Conservation (phyloP, 148 eudicot genomes). For the Suaeda aralocaspica region DNA sequence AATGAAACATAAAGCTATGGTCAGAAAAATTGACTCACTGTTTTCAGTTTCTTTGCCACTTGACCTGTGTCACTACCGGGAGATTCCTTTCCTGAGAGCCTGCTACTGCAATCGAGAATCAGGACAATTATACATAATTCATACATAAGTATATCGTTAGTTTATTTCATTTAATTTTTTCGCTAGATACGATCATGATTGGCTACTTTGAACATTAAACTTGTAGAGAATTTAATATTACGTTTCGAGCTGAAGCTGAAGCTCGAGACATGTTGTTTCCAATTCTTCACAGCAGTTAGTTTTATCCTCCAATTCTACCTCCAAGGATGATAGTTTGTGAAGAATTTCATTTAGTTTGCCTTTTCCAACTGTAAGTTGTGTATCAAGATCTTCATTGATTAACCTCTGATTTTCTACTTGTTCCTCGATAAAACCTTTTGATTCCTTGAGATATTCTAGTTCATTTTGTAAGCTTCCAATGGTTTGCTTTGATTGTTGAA, state of each 20-base stretch:
- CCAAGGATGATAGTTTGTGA: conserved; percentile 61
- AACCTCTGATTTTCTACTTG: conserved; percentile 64
- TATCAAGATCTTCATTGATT: conserved; percentile 69
- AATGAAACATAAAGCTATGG: neutral
- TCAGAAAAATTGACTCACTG: conserved; percentile 34
- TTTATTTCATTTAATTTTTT: neutral
- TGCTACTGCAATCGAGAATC: conserved; percentile 23
- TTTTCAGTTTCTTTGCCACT: conserved; percentile 36
- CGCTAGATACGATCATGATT: neutral
- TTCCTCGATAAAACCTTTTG: conserved; percentile 48
- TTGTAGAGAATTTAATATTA: conserved; percentile 6
- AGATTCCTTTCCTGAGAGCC: conserved; percentile 38
- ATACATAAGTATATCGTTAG: neutral
- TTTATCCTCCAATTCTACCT: conserved; percentile 71
- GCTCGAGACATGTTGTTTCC: conserved; percentile 77
- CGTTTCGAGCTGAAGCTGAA: conserved; percentile 93
- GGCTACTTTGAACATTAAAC: neutral
- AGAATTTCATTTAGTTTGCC: conserved; percentile 45
- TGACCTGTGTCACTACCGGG: conserved; percentile 33
- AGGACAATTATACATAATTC: neutral
- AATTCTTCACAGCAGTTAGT: conserved; percentile 66
- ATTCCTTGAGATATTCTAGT: conserved; percentile 37
- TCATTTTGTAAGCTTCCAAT: conserved; percentile 41
- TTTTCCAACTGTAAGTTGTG: conserved; percentile 60
- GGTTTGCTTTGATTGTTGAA: conserved; percentile 36